These are phyloP conservation scores for Globisporangium lucens DNA, from an alignment of 352 stramenopile genomes.

Conservation along the genomic window DNA sequence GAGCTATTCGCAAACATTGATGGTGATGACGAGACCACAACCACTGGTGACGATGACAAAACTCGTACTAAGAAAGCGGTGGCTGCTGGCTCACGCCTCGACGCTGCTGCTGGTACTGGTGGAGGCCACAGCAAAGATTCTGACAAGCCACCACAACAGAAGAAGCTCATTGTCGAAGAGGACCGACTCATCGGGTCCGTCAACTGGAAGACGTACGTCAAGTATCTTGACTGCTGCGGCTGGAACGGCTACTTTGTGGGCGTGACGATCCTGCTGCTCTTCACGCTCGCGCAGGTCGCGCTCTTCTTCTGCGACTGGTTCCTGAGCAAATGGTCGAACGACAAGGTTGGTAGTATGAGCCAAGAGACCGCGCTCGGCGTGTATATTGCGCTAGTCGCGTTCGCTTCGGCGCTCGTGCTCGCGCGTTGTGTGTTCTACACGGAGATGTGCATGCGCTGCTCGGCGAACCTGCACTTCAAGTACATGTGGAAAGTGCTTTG, in stretches of 20 bases:
- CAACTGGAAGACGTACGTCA: conserved; percentile 37
- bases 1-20: conserved; percentile 2
- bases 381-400: conserved; percentile 37
- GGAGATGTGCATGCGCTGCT: conserved; percentile 45
- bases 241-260: conserved; percentile 40
- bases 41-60: background rate
- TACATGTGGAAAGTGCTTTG: conserved; percentile 32
- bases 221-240: conserved; percentile 45
- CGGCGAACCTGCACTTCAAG: conserved; percentile 36
- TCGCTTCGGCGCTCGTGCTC: conserved; percentile 31
- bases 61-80: background rate
- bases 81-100: background rate
- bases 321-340: conserved; percentile 45
- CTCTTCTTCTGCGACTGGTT: conserved; percentile 58
- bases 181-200: conserved; percentile 42
- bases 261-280: conserved; percentile 27
- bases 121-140: background rate
- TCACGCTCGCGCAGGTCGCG: conserved; percentile 36
- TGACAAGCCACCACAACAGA: conserved; percentile 13
- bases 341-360: conserved; percentile 22
- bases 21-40: background rate
- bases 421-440: conserved; percentile 45
- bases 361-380: conserved; percentile 33
- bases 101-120: background rate
- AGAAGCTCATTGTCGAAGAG: conserved; percentile 39